A percentile compares a stretch with the other conserved stretches of the same genome.
These are phyloP conservation scores for Raffaelea deltoideospora DNA, from an alignment of 2,329 filamentous ascomycete species.

Conservation along the genomic window DNA sequence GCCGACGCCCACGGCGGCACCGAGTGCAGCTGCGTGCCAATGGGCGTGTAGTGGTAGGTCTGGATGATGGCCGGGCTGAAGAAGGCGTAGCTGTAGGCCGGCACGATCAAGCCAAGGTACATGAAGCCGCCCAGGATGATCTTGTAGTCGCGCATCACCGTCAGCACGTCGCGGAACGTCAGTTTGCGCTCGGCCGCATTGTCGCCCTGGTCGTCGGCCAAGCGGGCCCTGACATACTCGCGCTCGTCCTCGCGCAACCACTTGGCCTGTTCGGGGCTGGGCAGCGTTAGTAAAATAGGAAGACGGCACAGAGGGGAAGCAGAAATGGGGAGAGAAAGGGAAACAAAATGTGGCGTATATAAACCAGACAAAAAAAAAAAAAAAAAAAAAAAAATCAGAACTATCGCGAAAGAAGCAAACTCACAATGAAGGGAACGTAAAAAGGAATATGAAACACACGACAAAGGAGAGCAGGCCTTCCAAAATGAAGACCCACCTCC, in stretches of 20 bases:
- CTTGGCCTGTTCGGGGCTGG: conserved; percentile 48
- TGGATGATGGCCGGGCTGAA: conserved; percentile 60
- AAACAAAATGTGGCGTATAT: too few species aligned
- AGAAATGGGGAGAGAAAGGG: background rate
- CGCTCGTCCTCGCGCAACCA: conserved; percentile 61
- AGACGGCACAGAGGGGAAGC: conserved; percentile 2
- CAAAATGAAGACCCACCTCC: conserved; percentile 75
- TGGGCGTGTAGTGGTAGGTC: conserved; percentile 46
- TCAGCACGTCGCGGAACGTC: conserved; percentile 40
- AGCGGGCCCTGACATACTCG: conserved; percentile 46
- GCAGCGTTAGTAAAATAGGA: conserved; percentile 5
- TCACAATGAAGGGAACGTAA: conserved; percentile 53
- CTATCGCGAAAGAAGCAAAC: too few species aligned
- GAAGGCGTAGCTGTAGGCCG: conserved; percentile 65
- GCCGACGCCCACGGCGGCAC: conserved; percentile 50
- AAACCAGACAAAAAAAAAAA: too few species aligned
- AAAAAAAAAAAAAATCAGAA: too few species aligned
- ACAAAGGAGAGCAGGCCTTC: conserved; percentile 53
- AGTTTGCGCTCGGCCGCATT: conserved; percentile 48
- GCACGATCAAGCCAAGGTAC: conserved; percentile 69
- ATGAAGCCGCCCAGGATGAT: conserved; percentile 61
- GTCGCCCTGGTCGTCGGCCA: conserved; percentile 53
- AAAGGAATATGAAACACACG: conserved; percentile 48
- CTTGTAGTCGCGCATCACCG: conserved; percentile 59
- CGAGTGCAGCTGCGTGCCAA: conserved; percentile 42